Conservation (phyloP, 768 basidiomycete species). For the Boletus tomentosulus region DNA sequence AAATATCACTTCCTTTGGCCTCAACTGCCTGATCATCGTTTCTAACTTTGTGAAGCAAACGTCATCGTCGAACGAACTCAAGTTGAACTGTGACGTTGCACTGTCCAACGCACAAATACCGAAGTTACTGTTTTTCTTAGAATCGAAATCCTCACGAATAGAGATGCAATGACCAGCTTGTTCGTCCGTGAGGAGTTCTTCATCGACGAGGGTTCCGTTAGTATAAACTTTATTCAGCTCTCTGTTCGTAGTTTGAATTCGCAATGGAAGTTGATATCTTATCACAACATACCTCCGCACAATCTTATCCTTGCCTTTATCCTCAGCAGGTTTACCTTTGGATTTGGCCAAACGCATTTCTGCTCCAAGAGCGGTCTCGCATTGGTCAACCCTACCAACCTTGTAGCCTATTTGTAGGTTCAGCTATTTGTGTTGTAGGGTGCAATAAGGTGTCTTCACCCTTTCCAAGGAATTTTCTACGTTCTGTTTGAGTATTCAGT, state of each 20-base stretch:
- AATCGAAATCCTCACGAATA: conserved; percentile 56
- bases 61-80: conserved; percentile 89
- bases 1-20: conserved; percentile 88
- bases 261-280: neutral
- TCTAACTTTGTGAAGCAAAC: conserved; percentile 89
- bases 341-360: conserved; percentile 88
- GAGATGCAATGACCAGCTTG: conserved; percentile 94
- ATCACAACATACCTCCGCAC: conserved; percentile 59
- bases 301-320: conserved; percentile 77
- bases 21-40: conserved; percentile 85
- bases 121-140: conserved; percentile 52
- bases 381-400: conserved; percentile 95
- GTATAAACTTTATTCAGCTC: conserved; percentile 96
- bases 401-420: conserved; percentile 60
- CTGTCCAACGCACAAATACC: conserved; percentile 93
- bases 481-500: conserved; percentile 2
- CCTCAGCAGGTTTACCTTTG: conserved; percentile 40
- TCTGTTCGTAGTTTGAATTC: conserved; percentile 33
- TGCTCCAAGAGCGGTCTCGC: conserved; percentile 93
- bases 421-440: neutral
- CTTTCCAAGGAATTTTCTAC: conserved; percentile 78
- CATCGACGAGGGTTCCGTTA: conserved; percentile 92
- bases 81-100: conserved; percentile 90
- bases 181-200: conserved; percentile 82
- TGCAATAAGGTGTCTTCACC: conserved; percentile 6